Evolutionary conservation across 768 basidiomycete species (phyloP), one percentile per base, ranked within the genome.

Genomic region (Dioszegia hungarica): DNA sequence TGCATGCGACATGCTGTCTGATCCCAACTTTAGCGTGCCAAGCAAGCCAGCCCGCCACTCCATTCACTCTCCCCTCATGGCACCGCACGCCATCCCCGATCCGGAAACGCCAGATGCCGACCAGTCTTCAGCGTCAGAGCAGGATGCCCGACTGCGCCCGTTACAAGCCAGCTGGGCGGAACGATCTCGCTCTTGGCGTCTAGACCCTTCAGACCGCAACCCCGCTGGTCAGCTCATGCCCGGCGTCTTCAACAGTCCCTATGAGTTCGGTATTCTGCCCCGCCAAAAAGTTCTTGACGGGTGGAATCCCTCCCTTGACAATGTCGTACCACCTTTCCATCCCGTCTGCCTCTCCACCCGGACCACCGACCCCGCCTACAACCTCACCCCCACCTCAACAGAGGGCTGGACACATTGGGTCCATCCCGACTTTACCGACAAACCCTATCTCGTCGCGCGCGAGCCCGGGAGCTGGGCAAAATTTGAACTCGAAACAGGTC

Each of bases 351-450:
- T 66, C 5, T 67, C 65, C 0, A 66, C 68, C 0, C 57, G 68
- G 22, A 45, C 63, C 0, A 61, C 38, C 9, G 57, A 63, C n/a
- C 61, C 67, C 5, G 43, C 51, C 24, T 69, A 61, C 57, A 72
- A 72, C 43, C 57, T 72, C 22, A 72, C 70, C 11, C 67, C 70
- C 3, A 55, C 52, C n/a, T 49, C 46, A 8, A 62, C 54, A 41
- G 59, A 67, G 8, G 70, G 66, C 0, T 72, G 70, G 70, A 59
- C 64, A 31, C 43, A 62, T 20, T 75, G 74, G 74, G 51, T 63
- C 17, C 74, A 74, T 57, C 65, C 63, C 1, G 74, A 75, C 31
- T 56, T 58, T 41, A 57, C 54, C 6, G 70, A 75, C 54, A 75
- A 75, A 53, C 70, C 71, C 1, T 75, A 75, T 52, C 54, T 74